Evolutionary conservation across 345 rosid genomes (phyloP).

Genomic region (Brassica incana): DNA sequence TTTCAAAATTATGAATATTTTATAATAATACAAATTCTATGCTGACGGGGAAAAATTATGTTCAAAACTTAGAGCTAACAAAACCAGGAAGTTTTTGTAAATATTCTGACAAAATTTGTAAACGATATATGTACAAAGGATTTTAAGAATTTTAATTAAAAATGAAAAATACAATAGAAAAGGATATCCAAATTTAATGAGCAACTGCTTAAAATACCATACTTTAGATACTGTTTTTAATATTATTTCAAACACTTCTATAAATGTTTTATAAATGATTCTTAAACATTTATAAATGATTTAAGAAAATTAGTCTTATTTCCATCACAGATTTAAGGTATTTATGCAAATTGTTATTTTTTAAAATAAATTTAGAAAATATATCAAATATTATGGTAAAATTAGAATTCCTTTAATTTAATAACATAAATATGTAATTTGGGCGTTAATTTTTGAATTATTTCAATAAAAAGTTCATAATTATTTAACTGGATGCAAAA

Average conservation of each 20-base stretch:
- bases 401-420: no score
- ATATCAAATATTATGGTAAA: not conserved
- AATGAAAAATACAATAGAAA: not conserved
- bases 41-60: not conserved
- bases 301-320: not conserved
- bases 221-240: not conserved
- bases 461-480: no score
- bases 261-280: not conserved
- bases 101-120: not conserved
- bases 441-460: no score
- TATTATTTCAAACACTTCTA: no score
- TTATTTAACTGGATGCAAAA: no score
- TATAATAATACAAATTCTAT: not conserved
- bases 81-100: not conserved
- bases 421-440: no score
- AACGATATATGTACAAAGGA: not conserved
- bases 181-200: not conserved
- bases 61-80: not conserved
- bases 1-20: not conserved
- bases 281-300: not conserved
- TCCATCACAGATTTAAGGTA: not conserved
- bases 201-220: not conserved
- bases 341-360: not conserved
- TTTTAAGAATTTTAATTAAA: not conserved
- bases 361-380: no score